phyloP scores from a whole-genome alignment of 257 asterid genomes.

The Echium plantagineum region DNA sequence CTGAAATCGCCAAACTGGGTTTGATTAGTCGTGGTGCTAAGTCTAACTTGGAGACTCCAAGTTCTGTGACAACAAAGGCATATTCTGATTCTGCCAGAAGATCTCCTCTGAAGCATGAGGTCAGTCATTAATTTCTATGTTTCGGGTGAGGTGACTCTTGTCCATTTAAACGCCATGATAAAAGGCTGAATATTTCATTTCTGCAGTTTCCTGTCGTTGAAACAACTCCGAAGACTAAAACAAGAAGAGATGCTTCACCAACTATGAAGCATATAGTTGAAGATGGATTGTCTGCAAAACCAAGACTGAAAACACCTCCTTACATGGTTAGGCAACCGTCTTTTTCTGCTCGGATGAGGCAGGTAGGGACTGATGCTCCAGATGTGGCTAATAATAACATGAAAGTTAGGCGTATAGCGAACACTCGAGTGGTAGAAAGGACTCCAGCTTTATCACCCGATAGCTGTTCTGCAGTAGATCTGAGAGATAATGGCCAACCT shows the following conservation, averaged over 20 bases:
- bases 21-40: constrained; percentile 21
- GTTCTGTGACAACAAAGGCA: constrained; percentile 27
- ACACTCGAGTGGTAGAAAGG: constrained; percentile 24
- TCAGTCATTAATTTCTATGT: constrained; percentile 14
- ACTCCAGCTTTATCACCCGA: constrained; percentile 20
- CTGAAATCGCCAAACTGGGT: constrained; percentile 35
- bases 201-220: constrained; percentile 49
- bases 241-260: constrained; percentile 53
- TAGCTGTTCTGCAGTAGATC: constrained; percentile 16
- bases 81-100: constrained; percentile 37
- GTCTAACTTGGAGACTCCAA: constrained; percentile 36
- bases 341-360: constrained; percentile 40
- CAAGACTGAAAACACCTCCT: constrained; percentile 62
- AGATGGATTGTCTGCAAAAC: constrained; percentile 36
- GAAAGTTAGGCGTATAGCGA: constrained; percentile 21
- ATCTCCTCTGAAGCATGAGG: constrained; percentile 66
- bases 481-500: constrained; percentile 30
- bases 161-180: background rate
- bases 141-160: background rate
- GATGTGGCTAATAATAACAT: constrained; percentile 16
- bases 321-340: constrained; percentile 35
- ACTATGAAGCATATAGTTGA: constrained; percentile 35
- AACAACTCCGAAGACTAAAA: constrained; percentile 53
- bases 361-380: constrained; percentile 30
- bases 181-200: constrained; percentile 2